Evolutionary conservation across 2,329 filamentous ascomycete genomes (phyloP).

Genomic region (Botrytis tulipae): DNA sequence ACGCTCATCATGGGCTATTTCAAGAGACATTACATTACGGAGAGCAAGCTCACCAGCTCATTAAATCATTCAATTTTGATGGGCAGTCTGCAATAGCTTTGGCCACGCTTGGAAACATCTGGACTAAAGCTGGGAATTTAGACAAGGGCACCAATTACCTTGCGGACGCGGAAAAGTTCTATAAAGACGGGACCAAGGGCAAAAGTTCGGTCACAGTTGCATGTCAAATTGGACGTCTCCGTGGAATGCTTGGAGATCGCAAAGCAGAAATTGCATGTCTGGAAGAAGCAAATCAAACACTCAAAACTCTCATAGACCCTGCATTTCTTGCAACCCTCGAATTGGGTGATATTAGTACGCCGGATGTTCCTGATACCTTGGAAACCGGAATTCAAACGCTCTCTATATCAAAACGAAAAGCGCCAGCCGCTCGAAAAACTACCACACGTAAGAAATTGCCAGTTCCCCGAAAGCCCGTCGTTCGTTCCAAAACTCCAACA

Average conservation of each 20-base stretch:
- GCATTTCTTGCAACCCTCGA: constrained; percentile 28
- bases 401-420: constrained; percentile 39
- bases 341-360: constrained; percentile 26
- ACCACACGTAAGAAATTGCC: constrained; percentile 33
- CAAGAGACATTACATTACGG: constrained; percentile 86
- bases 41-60: constrained; percentile 78
- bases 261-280: constrained; percentile 50
- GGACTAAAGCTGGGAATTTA: constrained; percentile 56
- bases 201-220: constrained; percentile 50
- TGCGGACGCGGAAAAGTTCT: constrained; percentile 51
- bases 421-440: constrained; percentile 28
- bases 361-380: constrained; percentile 25
- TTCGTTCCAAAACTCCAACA: constrained; percentile 31
- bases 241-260: constrained; percentile 47
- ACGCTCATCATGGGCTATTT: constrained; percentile 80
- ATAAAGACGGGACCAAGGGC: constrained; percentile 48
- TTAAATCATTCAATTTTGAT: constrained; percentile 41
- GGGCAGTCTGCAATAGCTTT: constrained; percentile 52
- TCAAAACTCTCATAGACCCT: constrained; percentile 46
- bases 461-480: constrained; percentile 35
- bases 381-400: constrained; percentile 32
- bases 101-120: constrained; percentile 55
- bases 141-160: constrained; percentile 57
- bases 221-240: constrained; percentile 55
- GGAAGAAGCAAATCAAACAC: constrained; percentile 46